These are phyloP conservation scores for Rhododendron mucronatum DNA, from an alignment of 148 eudicot species.

Conservation along the genomic window DNA sequence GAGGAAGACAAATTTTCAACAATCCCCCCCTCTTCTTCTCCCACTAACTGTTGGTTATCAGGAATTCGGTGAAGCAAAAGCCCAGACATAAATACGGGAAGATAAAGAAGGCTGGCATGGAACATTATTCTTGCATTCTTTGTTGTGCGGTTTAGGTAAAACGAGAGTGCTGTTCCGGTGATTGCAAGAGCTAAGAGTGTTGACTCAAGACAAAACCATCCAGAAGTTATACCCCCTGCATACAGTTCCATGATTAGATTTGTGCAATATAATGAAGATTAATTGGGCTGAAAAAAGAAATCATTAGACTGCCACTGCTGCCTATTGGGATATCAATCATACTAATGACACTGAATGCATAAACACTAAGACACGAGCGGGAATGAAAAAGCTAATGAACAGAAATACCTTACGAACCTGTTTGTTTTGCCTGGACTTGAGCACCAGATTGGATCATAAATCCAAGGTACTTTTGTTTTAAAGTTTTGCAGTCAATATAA, in stretches of 20 bases:
- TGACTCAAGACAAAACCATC: conserved; percentile 94
- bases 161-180: conserved; percentile 59
- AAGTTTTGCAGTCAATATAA: neutral
- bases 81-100: conserved; percentile 95
- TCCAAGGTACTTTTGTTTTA: neutral
- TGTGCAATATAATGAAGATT: neutral
- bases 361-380: neutral
- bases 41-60: conserved; percentile 38
- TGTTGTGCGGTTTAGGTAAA: conserved; percentile 62
- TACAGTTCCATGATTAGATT: neutral
- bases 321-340: neutral
- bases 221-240: conserved; percentile 90
- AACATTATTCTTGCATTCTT: conserved; percentile 87
- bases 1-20: conserved; percentile 16
- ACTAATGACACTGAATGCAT: neutral
- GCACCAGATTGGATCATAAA: neutral
- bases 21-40: conserved; percentile 10
- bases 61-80: conserved; percentile 72
- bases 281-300: neutral
- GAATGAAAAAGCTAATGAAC: neutral
- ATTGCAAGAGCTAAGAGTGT: conserved; percentile 76
- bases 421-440: neutral
- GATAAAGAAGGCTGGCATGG: conserved; percentile 92
- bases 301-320: neutral
- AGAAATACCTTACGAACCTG: neutral